Conservation (phyloP, 2,329 filamentous ascomycete species). For the Aspergillus carbonarius region DNA sequence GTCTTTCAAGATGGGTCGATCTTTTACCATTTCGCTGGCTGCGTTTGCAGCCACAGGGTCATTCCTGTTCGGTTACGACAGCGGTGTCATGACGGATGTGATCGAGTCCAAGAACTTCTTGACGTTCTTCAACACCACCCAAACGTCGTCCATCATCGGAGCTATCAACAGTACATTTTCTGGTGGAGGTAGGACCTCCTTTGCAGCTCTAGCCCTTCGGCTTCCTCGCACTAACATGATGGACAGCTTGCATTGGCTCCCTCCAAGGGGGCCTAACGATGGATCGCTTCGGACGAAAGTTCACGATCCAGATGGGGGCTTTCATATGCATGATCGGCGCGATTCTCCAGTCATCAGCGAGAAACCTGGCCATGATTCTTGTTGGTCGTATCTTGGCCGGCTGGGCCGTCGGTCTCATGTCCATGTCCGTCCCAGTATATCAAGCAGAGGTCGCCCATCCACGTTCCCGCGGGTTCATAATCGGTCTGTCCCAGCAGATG, state of each 20-base stretch:
- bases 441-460: slow-evolving; percentile 63
- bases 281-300: slow-evolving; percentile 60
- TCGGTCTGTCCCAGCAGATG: slow-evolving; percentile 46
- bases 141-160: slow-evolving; percentile 55
- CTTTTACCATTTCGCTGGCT: slow-evolving; percentile 12
- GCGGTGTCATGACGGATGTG: slow-evolving; percentile 43
- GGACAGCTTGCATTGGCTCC: slow-evolving; percentile 49
- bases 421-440: slow-evolving; percentile 59
- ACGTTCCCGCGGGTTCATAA: slow-evolving; percentile 54
- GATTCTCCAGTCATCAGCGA: slow-evolving; percentile 58
- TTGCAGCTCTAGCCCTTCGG: neutral
- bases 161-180: slow-evolving; percentile 65
- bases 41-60: slow-evolving; percentile 27
- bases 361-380: slow-evolving; percentile 57
- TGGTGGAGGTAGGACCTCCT: slow-evolving; percentile 46
- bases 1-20: slow-evolving; percentile 9
- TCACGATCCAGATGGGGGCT: slow-evolving; percentile 61
- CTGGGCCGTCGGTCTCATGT: slow-evolving; percentile 49
- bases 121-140: slow-evolving; percentile 55
- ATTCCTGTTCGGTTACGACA: slow-evolving; percentile 44
- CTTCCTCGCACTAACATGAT: neutral
- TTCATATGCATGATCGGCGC: slow-evolving; percentile 59
- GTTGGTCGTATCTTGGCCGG: slow-evolving; percentile 55
- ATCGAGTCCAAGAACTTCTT: slow-evolving; percentile 59
- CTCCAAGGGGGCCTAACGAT: slow-evolving; percentile 59